These are phyloP conservation scores for Amoeboaphelidium protococcarum DNA, from an alignment of 371 early-diverging fungal species.

Conservation along the genomic window DNA sequence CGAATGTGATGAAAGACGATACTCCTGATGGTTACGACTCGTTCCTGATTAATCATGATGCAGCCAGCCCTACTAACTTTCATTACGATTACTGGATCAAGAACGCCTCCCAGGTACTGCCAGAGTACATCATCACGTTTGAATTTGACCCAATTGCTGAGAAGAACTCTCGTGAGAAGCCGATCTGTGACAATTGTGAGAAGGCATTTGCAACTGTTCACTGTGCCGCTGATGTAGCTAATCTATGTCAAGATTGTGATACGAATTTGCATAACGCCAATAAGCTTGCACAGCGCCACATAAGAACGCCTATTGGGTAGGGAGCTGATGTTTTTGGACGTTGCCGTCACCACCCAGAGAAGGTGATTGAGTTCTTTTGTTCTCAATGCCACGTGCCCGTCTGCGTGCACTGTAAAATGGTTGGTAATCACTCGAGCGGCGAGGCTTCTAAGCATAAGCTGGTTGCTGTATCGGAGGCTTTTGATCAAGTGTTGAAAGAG, in stretches of 20 bases:
- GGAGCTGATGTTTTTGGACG: constrained; percentile 21
- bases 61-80: not conserved
- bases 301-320: constrained; percentile 19
- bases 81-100: constrained; percentile 15
- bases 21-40: constrained; percentile 23
- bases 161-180: constrained; percentile 16
- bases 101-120: constrained; percentile 14
- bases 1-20: constrained; percentile 4
- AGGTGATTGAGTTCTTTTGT: constrained; percentile 25
- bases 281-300: constrained; percentile 18
- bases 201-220: constrained; percentile 16
- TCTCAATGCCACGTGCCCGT: constrained; percentile 26
- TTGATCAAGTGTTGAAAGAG: constrained; percentile 17
- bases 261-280: constrained; percentile 12
- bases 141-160: constrained; percentile 18
- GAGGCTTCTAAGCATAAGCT: constrained; percentile 23
- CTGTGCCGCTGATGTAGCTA: constrained; percentile 22
- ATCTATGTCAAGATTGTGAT: constrained; percentile 25
- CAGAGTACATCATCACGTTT: constrained; percentile 17
- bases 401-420: constrained; percentile 27
- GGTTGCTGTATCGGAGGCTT: constrained; percentile 21
- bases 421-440: constrained; percentile 23
- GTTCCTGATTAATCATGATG: constrained; percentile 14
- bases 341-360: constrained; percentile 23
- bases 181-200: constrained; percentile 27